phyloP scores from a whole-genome alignment of 129 eudicot genomes.

The Saposhnikovia divaricata region DNA sequence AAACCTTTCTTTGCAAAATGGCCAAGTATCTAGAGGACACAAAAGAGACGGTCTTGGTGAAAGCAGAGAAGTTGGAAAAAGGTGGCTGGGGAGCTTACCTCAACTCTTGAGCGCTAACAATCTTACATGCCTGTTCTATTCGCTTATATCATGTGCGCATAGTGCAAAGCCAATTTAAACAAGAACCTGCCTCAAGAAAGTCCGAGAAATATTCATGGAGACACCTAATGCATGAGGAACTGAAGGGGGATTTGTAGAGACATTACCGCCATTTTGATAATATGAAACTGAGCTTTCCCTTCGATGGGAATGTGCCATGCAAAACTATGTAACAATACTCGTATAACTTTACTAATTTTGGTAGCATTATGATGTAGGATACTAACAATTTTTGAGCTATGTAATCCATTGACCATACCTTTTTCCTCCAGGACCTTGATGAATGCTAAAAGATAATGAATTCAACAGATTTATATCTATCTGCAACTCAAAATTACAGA shows the following conservation, averaged over 20 bases:
- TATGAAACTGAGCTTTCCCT: background rate
- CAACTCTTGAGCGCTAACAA: slow-evolving; percentile 24
- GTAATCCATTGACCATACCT: too few relatives aligned
- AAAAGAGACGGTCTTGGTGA: slow-evolving; percentile 56
- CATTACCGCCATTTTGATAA: background rate
- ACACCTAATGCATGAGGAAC: background rate
- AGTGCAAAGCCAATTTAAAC: background rate
- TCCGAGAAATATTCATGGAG: background rate
- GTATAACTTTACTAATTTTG: background rate
- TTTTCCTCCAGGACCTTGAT: too few relatives aligned
- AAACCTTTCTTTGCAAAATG: slow-evolving; percentile 41
- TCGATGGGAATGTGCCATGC: background rate
- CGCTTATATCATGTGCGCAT: background rate
- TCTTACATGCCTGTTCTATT: background rate
- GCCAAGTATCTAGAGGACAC: slow-evolving; percentile 75
- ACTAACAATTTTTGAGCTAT: background rate
- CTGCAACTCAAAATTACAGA: background rate
- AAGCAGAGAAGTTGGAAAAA: slow-evolving; percentile 66
- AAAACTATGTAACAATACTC: background rate
- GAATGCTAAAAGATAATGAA: too few relatives aligned
- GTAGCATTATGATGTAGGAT: background rate
- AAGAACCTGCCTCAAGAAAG: background rate
- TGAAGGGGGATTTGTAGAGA: background rate
- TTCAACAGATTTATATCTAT: too few relatives aligned
- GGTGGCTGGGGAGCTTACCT: slow-evolving; percentile 81